These are phyloP conservation scores for Alternaria viburni DNA, from an alignment of 2,329 filamentous ascomycete species.

Conservation along the genomic window DNA sequence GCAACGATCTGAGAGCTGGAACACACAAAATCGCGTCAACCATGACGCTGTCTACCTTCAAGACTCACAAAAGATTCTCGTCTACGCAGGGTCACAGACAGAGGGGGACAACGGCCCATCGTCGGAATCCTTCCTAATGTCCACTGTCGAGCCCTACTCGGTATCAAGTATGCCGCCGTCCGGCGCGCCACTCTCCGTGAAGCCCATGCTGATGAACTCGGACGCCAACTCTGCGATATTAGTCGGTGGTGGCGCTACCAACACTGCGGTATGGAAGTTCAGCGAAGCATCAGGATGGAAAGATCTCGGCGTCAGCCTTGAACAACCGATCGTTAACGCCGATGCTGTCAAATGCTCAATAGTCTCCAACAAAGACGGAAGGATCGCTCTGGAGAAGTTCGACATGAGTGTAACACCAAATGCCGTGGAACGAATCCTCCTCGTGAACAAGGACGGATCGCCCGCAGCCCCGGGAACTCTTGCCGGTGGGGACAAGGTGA, in stretches of 20 bases:
- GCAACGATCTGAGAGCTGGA: conserved; percentile 56
- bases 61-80: conserved; percentile 71
- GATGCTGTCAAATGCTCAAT: conserved; percentile 67
- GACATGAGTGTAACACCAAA: conserved; percentile 78
- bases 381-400: conserved; percentile 79
- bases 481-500: conserved; percentile 52
- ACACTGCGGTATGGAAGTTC: conserved; percentile 76
- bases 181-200: conserved; percentile 65
- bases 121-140: conserved; percentile 77
- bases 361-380: conserved; percentile 74
- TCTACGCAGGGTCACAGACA: conserved; percentile 79
- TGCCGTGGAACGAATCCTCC: conserved; percentile 70
- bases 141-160: conserved; percentile 67
- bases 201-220: conserved; percentile 78
- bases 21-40: conserved; percentile 71
- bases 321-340: conserved; percentile 65
- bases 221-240: conserved; percentile 73
- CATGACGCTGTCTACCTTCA: conserved; percentile 80
- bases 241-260: conserved; percentile 73
- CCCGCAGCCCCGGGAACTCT: conserved; percentile 57
- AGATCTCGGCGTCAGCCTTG: conserved; percentile 69
- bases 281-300: conserved; percentile 68
- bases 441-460: conserved; percentile 66
- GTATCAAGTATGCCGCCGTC: conserved; percentile 59
- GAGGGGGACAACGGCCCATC: conserved; percentile 63